A percentile compares a stretch with the other conserved stretches of the same genome.
Conservation (phyloP, 2,329 filamentous ascomycete genomes). For the Neonectria magnoliae region DNA sequence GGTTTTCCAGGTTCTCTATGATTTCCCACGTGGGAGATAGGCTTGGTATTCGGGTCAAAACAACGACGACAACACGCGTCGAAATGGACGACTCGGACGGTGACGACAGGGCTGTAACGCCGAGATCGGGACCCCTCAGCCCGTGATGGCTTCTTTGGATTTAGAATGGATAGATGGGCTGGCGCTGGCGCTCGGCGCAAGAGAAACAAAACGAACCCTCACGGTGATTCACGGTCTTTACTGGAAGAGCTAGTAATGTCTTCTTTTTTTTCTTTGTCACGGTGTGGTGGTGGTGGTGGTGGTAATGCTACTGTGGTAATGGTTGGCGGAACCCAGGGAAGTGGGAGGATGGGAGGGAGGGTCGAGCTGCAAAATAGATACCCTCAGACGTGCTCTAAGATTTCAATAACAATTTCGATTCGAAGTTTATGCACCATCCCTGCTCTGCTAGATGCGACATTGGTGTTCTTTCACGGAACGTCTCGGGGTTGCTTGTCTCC, state of each 20-base stretch:
- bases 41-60: conserved; percentile 39
- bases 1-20: conserved; percentile 33
- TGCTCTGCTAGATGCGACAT: background rate
- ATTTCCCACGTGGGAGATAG: conserved; percentile 35
- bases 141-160: background rate
- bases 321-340: background rate
- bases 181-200: background rate
- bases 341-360: background rate
- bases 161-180: background rate
- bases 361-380: conserved; percentile 12
- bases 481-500: background rate
- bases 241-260: conserved; percentile 3
- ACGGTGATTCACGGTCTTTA: conserved; percentile 8
- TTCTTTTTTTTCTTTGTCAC: conserved; percentile 6
- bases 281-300: background rate
- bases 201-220: background rate
- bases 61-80: conserved; percentile 28
- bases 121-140: conserved; percentile 9
- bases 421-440: background rate
- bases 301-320: background rate
- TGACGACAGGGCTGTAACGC: conserved; percentile 5
- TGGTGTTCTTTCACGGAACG: background rate
- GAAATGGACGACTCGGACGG: conserved; percentile 10
- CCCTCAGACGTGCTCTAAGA: conserved; percentile 8
- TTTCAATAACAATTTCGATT: background rate